These are phyloP conservation scores for Solanum chacoense DNA, from an alignment of 305 asterid genomes.

Conservation along the genomic window DNA sequence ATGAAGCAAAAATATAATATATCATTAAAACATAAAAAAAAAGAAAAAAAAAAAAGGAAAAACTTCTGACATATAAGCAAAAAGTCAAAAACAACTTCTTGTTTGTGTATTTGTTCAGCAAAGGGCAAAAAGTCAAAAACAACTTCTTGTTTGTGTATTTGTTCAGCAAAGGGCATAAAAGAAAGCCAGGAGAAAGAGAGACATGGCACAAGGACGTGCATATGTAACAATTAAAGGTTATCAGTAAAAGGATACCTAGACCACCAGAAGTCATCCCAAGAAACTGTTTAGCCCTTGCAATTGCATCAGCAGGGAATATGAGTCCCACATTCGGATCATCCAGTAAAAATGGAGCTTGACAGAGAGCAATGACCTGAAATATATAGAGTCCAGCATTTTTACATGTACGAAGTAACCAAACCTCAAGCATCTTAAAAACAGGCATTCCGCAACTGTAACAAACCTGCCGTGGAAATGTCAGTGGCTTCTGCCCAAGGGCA, in stretches of 20 bases:
- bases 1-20: neutral
- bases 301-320: slow-evolving; percentile 92
- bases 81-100: too few species aligned
- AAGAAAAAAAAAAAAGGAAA: too few species aligned
- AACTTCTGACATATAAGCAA: too few species aligned
- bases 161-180: neutral
- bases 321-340: slow-evolving; percentile 96
- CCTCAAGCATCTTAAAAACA: neutral
- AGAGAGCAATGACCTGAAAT: slow-evolving; percentile 83
- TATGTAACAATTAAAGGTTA: neutral
- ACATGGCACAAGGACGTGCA: neutral
- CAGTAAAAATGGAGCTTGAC: slow-evolving; percentile 96
- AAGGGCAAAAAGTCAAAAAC: neutral
- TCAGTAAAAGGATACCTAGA: slow-evolving; percentile 41
- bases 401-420: neutral
- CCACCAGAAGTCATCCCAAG: slow-evolving; percentile 80
- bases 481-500: slow-evolving; percentile 91
- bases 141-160: neutral
- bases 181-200: neutral
- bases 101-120: neutral
- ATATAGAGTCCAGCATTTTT: neutral
- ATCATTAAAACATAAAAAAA: neutral
- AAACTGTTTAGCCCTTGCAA: slow-evolving; percentile 86
- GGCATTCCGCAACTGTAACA: neutral
- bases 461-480: slow-evolving; percentile 95